Evolutionary conservation across 306 rosid species (phyloP).

Genomic region (Alnus glutinosa): DNA sequence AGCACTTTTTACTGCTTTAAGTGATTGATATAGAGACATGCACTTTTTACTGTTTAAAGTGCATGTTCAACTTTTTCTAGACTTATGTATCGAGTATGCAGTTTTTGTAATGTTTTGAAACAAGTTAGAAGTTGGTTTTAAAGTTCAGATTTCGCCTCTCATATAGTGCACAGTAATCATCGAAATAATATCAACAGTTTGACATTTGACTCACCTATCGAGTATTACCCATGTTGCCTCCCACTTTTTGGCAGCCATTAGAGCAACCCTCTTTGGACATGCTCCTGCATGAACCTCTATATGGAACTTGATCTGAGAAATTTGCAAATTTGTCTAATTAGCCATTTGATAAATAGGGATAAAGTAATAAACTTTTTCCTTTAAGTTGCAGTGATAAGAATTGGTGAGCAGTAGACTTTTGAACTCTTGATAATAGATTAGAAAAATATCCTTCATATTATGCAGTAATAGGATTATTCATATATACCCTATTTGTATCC

Average conservation of each 20-base stretch:
- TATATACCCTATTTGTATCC: no score
- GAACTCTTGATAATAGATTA: no score
- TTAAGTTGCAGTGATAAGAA: no score
- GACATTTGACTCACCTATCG: slow-evolving; percentile 54
- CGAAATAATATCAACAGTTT: slow-evolving; percentile 3
- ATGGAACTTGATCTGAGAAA: slow-evolving; percentile 55
- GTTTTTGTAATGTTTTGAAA: neutral
- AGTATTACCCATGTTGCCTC: slow-evolving; percentile 67
- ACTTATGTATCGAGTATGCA: no score
- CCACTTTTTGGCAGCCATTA: slow-evolving; percentile 29
- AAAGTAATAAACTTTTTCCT: neutral
- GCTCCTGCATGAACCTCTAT: slow-evolving; percentile 49
- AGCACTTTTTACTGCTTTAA: no score
- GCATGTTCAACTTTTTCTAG: no score
- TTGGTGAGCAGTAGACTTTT: no score
- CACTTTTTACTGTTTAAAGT: no score
- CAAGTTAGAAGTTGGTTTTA: neutral
- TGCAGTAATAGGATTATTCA: no score
- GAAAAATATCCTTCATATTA: no score
- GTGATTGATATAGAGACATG: no score
- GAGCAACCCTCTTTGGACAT: slow-evolving; percentile 42
- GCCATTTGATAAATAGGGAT: slow-evolving; percentile 5
- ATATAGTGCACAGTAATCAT: neutral
- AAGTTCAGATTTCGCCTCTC: neutral
- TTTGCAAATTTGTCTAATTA: neutral